These are phyloP conservation scores for Torrubiella hemipterigena DNA, from an alignment of 2,329 filamentous ascomycete species.

Conservation along the genomic window DNA sequence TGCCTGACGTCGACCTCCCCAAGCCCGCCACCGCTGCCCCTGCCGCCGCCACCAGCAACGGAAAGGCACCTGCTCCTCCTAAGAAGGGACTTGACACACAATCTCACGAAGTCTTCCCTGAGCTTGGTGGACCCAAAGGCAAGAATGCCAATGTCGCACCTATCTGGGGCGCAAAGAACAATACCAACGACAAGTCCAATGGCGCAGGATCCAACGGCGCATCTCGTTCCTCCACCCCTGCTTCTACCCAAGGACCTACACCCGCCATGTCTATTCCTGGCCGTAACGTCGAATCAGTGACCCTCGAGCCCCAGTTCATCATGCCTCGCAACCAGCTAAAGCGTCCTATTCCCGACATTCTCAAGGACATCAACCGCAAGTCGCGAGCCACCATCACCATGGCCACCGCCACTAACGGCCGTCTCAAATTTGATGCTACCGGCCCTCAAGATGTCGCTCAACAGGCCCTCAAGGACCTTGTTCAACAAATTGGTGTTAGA, in stretches of 20 bases:
- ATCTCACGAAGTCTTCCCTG: slow-evolving; percentile 89
- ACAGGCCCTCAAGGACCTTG: slow-evolving; percentile 79
- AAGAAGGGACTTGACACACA: slow-evolving; percentile 57
- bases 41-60: slow-evolving; percentile 48
- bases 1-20: slow-evolving; percentile 66
- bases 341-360: slow-evolving; percentile 71
- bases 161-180: slow-evolving; percentile 66
- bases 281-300: slow-evolving; percentile 65
- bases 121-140: slow-evolving; percentile 59
- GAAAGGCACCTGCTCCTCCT: slow-evolving; percentile 54
- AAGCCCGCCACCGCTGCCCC: slow-evolving; percentile 34
- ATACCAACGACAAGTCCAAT: slow-evolving; percentile 37
- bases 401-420: slow-evolving; percentile 58
- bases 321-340: slow-evolving; percentile 67
- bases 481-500: slow-evolving; percentile 74
- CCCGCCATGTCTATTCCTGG: slow-evolving; percentile 67
- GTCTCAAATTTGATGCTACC: slow-evolving; percentile 70
- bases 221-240: slow-evolving; percentile 51
- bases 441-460: slow-evolving; percentile 76
- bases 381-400: slow-evolving; percentile 79
- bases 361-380: slow-evolving; percentile 86
- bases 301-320: slow-evolving; percentile 64
- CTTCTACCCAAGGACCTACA: slow-evolving; percentile 32
- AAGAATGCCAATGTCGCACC: slow-evolving; percentile 57
- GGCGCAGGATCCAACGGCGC: slow-evolving; percentile 42